Evolutionary conservation across 1,139 yeast species (phyloP), one percentile per base, ranked within the genome.

Genomic region (Saccharomyces pastorianus): DNA sequence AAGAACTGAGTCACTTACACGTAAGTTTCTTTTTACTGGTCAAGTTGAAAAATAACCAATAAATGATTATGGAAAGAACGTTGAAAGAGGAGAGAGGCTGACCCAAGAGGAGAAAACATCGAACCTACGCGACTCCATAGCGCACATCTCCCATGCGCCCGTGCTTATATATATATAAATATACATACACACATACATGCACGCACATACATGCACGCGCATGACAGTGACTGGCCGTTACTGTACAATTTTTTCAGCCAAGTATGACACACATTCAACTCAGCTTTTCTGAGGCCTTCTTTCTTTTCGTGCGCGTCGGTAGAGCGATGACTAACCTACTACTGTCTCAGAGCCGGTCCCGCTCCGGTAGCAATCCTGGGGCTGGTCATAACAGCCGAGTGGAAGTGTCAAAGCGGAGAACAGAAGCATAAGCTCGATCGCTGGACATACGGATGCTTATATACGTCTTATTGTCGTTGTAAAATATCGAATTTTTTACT

Each of bases 191-290:
- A 17, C 17, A 6, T 38, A 38, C 44, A 38, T 4, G 6, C 4
- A 38, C 44, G 44, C 44, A 38, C 44, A 38, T 38, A 38, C 25
- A 38, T 38, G 44, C 44, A 38, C 44, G 44, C 44, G 44, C 44
- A 38, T 38, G 26, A 38, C 26, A 38, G 44, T 38, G 44, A 38
- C 44, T 38, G 44, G 20, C 44, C 20, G 25, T 38, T 11, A 38
- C 20, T 11, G 26, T 8, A 20, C 26, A 2, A 20, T 38, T 38
- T 20, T 20, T 38, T 20, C 44, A 17, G 26, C 23, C 25, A 38
- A 20, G 25, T 38, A 38, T 38, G 44, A 38, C 44, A 38, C 44
- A 38, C 44, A 26, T 8, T 7, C 28, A 38, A 11, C 44, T 26
- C 28, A 38, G 6, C 44, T 20, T 9, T 4, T 6, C 44, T 38